Conservation (phyloP, 495 filamentous ascomycete species). For the Staphylotrichum longicolle region DNA sequence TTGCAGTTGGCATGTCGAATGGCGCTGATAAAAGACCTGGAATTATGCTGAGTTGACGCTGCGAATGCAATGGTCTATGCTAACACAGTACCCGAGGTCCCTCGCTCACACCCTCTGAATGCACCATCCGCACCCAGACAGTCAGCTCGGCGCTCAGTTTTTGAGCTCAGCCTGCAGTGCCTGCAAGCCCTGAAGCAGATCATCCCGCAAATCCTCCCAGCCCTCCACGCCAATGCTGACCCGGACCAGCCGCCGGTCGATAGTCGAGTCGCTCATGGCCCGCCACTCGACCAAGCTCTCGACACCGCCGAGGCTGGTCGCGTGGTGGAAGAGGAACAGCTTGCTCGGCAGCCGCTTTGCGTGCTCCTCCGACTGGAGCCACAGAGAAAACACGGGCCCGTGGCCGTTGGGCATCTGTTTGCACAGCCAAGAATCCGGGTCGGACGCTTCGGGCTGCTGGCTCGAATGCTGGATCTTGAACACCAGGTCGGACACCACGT, state of each 20-base stretch:
- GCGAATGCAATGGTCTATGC: too few relatives aligned
- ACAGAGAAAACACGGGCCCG: slow-evolving; percentile 82
- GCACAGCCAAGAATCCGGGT: slow-evolving; percentile 65
- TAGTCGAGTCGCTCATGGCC: slow-evolving; percentile 73
- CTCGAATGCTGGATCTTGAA: slow-evolving; percentile 69
- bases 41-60: too few relatives aligned
- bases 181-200: slow-evolving; percentile 69
- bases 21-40: too few relatives aligned
- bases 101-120: not conserved
- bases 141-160: not conserved
- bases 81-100: not conserved
- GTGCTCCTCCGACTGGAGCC: slow-evolving; percentile 55
- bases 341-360: slow-evolving; percentile 73
- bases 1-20: too few relatives aligned
- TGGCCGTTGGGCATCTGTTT: slow-evolving; percentile 92
- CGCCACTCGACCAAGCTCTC: slow-evolving; percentile 92
- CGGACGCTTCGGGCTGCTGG: slow-evolving; percentile 60
- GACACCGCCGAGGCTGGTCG: slow-evolving; percentile 88
- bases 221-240: slow-evolving; percentile 84
- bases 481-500: slow-evolving; percentile 53
- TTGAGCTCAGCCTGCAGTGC: slow-evolving; percentile 44
- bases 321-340: slow-evolving; percentile 84
- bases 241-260: slow-evolving; percentile 72
- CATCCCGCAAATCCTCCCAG: slow-evolving; percentile 78
- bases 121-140: not conserved